Conservation (phyloP, 2,329 filamentous ascomycete species). For the Alternaria infectoria region DNA sequence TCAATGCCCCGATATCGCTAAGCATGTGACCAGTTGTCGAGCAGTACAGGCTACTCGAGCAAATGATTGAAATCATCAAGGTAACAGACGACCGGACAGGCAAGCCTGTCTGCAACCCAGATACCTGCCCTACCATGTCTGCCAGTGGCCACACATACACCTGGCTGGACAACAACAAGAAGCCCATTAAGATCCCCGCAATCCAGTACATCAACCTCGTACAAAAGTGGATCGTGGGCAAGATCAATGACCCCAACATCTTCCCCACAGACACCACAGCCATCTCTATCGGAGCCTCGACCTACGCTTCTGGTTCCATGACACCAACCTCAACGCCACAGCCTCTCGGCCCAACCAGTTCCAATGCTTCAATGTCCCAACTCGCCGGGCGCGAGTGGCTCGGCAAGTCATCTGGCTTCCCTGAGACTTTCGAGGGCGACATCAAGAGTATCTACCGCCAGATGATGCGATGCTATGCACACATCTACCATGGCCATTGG, state of each 20-base stretch:
- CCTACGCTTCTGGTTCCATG: constrained; percentile 62
- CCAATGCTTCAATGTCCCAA: constrained; percentile 64
- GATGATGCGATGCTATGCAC: constrained; percentile 62
- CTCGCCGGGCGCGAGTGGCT: constrained; percentile 77
- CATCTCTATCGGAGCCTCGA: constrained; percentile 68
- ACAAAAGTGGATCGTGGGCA: constrained; percentile 96
- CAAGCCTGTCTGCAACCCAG: constrained; percentile 80
- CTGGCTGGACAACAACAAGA: constrained; percentile 87
- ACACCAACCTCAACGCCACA: constrained; percentile 54
- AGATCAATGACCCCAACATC: constrained; percentile 86
- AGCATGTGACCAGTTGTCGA: constrained; percentile 73
- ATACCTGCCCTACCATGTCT: constrained; percentile 88
- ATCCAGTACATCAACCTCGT: constrained; percentile 94
- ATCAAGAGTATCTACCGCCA: constrained; percentile 72
- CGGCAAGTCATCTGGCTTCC: constrained; percentile 82
- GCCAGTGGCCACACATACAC: constrained; percentile 94
- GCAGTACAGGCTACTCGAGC: constrained; percentile 86
- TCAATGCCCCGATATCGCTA: constrained; percentile 14
- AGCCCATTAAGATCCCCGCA: constrained; percentile 90
- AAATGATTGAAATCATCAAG: constrained; percentile 87
- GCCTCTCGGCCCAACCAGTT: constrained; percentile 52
- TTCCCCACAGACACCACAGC: constrained; percentile 85
- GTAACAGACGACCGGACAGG: constrained; percentile 80
- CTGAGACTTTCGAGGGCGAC: constrained; percentile 66
- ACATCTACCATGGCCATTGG: constrained; percentile 61